These are phyloP conservation scores for Phytophthora fragariaefolia DNA, from an alignment of 352 stramenopile species.

Conservation along the genomic window DNA sequence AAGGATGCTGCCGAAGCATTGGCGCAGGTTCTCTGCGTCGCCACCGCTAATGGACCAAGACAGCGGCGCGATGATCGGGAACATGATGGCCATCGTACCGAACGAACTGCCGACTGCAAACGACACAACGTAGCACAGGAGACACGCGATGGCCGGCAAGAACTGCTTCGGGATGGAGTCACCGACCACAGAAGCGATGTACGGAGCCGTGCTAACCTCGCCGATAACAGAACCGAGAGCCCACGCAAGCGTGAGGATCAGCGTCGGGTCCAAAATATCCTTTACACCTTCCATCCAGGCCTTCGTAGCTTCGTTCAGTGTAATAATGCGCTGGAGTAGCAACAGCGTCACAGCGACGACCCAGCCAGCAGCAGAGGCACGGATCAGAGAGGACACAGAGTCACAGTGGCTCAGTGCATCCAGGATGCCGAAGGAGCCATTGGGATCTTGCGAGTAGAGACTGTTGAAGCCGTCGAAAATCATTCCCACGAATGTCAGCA, in stretches of 20 bases:
- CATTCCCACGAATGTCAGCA: constrained; percentile 88
- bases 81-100: constrained; percentile 94
- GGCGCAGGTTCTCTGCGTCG: constrained; percentile 82
- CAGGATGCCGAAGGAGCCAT: constrained; percentile 58
- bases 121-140: constrained; percentile 91
- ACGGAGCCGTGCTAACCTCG: constrained; percentile 86
- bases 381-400: constrained; percentile 80
- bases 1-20: constrained; percentile 90
- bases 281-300: constrained; percentile 92
- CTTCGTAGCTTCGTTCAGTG: constrained; percentile 87
- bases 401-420: constrained; percentile 83
- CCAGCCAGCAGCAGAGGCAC: constrained; percentile 79
- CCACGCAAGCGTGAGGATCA: constrained; percentile 92
- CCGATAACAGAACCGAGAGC: constrained; percentile 86
- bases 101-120: constrained; percentile 92
- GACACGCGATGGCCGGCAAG: constrained; percentile 78
- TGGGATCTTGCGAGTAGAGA: constrained; percentile 54
- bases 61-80: constrained; percentile 90
- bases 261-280: constrained; percentile 90
- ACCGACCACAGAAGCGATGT: constrained; percentile 80
- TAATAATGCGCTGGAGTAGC: constrained; percentile 86
- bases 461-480: constrained; percentile 80
- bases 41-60: constrained; percentile 84
- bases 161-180: constrained; percentile 80
- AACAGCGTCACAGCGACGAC: constrained; percentile 74